Conservation (phyloP, 2,329 filamentous ascomycete species). For the Diplocarpon mali region DNA sequence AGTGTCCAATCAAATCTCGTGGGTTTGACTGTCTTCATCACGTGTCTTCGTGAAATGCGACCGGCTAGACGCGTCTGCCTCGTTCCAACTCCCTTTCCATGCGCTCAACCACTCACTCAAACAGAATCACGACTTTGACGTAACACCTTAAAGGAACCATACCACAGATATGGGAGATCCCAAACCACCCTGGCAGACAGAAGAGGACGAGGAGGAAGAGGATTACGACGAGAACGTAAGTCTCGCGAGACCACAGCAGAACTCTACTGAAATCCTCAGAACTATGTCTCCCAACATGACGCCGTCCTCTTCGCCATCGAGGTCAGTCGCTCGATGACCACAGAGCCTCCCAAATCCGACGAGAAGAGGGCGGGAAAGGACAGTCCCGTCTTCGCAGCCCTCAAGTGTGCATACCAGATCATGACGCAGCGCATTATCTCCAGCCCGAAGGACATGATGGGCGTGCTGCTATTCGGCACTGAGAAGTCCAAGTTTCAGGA, state of each 20-base stretch:
- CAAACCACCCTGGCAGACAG: constrained; percentile 12
- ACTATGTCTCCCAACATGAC: constrained; percentile 88
- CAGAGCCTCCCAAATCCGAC: constrained; percentile 47
- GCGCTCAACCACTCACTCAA: too few species aligned
- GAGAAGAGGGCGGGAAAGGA: constrained; percentile 70
- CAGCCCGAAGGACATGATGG: constrained; percentile 94
- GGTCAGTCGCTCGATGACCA: constrained; percentile 79
- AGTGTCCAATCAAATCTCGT: too few species aligned
- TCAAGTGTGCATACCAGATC: constrained; percentile 88
- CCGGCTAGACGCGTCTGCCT: too few species aligned
- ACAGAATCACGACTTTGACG: background rate
- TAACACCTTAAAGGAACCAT: background rate
- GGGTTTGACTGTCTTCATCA: too few species aligned
- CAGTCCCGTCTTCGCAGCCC: constrained; percentile 67
- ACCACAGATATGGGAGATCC: background rate
- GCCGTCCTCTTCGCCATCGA: constrained; percentile 97
- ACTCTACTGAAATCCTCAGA: constrained; percentile 35
- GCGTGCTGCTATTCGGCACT: constrained; percentile 84
- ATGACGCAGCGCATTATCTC: constrained; percentile 99
- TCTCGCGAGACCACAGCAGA: background rate
- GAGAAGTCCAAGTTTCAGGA: constrained; percentile 70
- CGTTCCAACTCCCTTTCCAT: too few species aligned
- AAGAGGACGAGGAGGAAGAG: constrained; percentile 61
- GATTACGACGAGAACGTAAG: constrained; percentile 53
- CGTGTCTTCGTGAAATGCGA: too few species aligned